Evolutionary conservation across 805 yeast genomes (phyloP), one percentile per base, ranked within the genome.

Genomic region (Lipomyces sp.): DNA sequence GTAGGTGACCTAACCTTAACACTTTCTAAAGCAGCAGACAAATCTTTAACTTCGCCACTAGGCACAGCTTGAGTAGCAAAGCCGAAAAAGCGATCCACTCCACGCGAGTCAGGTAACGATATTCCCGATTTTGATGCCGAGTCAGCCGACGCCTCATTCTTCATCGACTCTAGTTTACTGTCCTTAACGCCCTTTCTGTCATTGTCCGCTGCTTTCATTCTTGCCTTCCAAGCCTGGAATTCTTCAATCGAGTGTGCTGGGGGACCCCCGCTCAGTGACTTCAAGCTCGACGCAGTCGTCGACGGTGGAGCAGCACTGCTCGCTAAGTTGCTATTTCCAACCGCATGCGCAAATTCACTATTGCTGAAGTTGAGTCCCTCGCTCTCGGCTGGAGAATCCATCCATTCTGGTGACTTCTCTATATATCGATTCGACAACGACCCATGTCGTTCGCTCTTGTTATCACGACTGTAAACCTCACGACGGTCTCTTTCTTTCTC

Each of bases 221-320:
- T 66, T 1, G 74, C 76, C 57, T 73, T 75, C 78, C 78, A 75
- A 29, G 73, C 72, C 59, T 75, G 75, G 66, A 75, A 74, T 42
- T 74, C 77, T 56, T 71, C 69, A n/a, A 73, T 69, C 2, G 77
- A 73, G 45, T 71, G 73, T 35, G 65, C 64, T 4, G 39, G 51
- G n/a, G 63, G 53, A 10, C 59, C 59, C 32, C 59, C 57, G 35
- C 56, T 55, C 30, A 35, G 57, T 11, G 42, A 30, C 29, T 35
- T 24, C 15, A 56, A 13, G 8, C 58, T 30, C 2, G 60, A 50
- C 4, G 59, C 24, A 29, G 30, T 39, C 13, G 58, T 15, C 4
- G 57, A 30, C 3, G 54, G 33, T 6, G 39, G 42, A 7, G 51
- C 51, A 48, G 53, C 60, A 7, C 29, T 37, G 45, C 24, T 32